Evolutionary conservation across 345 rosid species (phyloP).

Genomic region (Populus ilicifolia): DNA sequence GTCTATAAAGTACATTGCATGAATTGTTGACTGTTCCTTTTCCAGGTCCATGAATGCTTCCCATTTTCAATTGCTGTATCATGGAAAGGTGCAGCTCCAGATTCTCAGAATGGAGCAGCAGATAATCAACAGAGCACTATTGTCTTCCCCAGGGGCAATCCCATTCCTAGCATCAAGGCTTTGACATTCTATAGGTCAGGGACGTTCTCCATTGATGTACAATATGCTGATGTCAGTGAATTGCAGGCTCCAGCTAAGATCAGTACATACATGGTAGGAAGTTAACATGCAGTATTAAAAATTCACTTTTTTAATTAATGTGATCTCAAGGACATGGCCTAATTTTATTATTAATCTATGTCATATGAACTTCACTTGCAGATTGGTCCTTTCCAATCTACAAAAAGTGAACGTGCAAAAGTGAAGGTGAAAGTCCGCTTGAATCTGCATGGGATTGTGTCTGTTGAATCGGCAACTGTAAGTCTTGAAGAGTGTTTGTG

Average conservation of each 20-base stretch:
- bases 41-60: conserved; percentile 80
- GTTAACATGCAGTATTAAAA: background rate
- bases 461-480: conserved; percentile 82
- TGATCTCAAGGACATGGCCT: background rate
- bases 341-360: background rate
- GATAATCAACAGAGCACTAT: conserved; percentile 74
- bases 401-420: conserved; percentile 69
- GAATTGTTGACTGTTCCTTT: background rate
- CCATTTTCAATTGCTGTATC: conserved; percentile 72
- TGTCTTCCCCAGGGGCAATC: conserved; percentile 85
- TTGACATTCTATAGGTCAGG: conserved; percentile 74
- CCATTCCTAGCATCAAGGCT: conserved; percentile 81
- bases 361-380: conserved; percentile 22
- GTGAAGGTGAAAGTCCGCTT: conserved; percentile 83
- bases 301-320: background rate
- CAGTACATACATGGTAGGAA: conserved; percentile 69
- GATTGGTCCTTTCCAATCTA: conserved; percentile 91
- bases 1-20: background rate
- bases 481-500: conserved; percentile 19
- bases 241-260: conserved; percentile 70
- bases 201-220: conserved; percentile 76
- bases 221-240: conserved; percentile 57
- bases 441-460: conserved; percentile 79
- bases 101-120: conserved; percentile 50
- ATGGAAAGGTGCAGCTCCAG: conserved; percentile 77